phyloP scores from a whole-genome alignment of 2,329 filamentous ascomycete genomes.

The Berkeleyomyces rouxiae region DNA sequence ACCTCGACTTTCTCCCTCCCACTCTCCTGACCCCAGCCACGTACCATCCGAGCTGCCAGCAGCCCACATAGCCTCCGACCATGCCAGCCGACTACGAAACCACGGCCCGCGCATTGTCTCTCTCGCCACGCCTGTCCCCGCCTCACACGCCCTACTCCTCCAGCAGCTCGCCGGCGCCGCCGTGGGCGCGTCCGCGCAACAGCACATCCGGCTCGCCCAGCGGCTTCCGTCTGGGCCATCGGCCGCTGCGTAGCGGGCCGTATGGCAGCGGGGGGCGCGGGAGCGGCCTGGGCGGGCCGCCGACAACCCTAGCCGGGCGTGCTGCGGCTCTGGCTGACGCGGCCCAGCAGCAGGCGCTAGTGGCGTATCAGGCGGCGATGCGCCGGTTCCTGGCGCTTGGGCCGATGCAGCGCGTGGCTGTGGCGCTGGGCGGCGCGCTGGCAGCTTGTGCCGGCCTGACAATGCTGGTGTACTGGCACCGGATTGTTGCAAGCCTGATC shows the following conservation, averaged over 20 bases:
- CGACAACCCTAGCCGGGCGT: not conserved
- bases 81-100: conserved; percentile 38
- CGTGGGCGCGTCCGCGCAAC: conserved; percentile 22
- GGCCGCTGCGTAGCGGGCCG: conserved; percentile 24
- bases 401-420: conserved; percentile 42
- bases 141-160: conserved; percentile 19
- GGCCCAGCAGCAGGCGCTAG: conserved; percentile 27
- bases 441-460: conserved; percentile 42
- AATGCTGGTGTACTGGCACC: conserved; percentile 61
- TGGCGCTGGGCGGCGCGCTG: conserved; percentile 28
- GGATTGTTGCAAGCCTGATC: conserved; percentile 58
- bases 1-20: not conserved
- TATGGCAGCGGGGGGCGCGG: conserved; percentile 17
- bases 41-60: not conserved
- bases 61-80: conserved; percentile 8
- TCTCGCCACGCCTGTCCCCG: conserved; percentile 22
- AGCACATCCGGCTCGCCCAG: conserved; percentile 21
- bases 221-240: conserved; percentile 15
- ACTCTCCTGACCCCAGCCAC: not conserved
- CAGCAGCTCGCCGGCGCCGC: conserved; percentile 18
- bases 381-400: conserved; percentile 35
- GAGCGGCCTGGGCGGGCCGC: not conserved
- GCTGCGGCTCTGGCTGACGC: conserved; percentile 17
- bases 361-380: conserved; percentile 25
- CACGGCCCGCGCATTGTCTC: conserved; percentile 32